These are phyloP conservation scores for Fraxinus greggii DNA, from an alignment of 305 asterid species.

Conservation along the genomic window DNA sequence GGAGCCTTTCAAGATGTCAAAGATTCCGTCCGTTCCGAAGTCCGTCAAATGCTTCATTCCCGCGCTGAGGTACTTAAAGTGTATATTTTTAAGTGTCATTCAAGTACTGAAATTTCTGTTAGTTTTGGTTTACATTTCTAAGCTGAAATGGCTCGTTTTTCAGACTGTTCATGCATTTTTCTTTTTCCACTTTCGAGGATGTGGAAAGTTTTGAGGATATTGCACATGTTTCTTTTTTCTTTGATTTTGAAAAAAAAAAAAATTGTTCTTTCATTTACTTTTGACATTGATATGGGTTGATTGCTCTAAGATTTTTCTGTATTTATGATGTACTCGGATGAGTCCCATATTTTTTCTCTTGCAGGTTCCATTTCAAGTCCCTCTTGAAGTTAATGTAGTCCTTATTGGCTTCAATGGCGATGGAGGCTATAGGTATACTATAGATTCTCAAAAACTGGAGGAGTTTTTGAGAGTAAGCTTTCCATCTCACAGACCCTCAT, in stretches of 20 bases:
- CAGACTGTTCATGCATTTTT: background rate
- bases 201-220: background rate
- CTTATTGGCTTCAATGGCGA: conserved; percentile 88
- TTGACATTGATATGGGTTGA: background rate
- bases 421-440: conserved; percentile 79
- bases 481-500: conserved; percentile 88
- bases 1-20: conserved; percentile 90
- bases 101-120: background rate
- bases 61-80: conserved; percentile 72
- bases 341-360: background rate
- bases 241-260: background rate
- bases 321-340: conserved; percentile 9
- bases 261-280: background rate
- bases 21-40: conserved; percentile 86
- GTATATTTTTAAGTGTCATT: background rate
- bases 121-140: background rate
- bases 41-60: conserved; percentile 89
- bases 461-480: conserved; percentile 82
- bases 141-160: background rate
- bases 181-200: background rate
- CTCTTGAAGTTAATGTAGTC: conserved; percentile 92
- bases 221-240: background rate
- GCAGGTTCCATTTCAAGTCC: conserved; percentile 99
- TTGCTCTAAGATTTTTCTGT: background rate
- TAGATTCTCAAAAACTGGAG: conserved; percentile 82